A percentile compares a stretch with the other conserved stretches of the same genome.
Evolutionary conservation across 1,139 yeast genomes (phyloP).

Genomic region (Hanseniaspora uvarum): DNA sequence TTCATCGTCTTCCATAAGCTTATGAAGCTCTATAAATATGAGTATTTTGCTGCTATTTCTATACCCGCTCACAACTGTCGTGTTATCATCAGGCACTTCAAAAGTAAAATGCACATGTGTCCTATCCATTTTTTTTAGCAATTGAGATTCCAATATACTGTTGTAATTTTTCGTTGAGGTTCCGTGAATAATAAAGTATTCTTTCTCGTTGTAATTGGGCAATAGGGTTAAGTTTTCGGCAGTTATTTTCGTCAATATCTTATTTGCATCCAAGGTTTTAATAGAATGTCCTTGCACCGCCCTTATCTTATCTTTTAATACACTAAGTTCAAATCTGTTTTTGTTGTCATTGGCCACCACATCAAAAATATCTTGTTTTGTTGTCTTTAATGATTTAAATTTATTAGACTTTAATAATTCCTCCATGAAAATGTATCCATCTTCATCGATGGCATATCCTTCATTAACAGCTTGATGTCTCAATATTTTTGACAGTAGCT

Average conservation of each 20-base stretch:
- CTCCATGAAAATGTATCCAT: constrained; percentile 54
- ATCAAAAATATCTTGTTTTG: constrained; percentile 46
- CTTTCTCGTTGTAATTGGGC: constrained; percentile 30
- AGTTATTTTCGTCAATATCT: constrained; percentile 32
- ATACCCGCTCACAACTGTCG: constrained; percentile 56
- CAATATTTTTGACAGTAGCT: constrained; percentile 61
- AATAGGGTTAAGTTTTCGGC: constrained; percentile 11
- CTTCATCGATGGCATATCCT: constrained; percentile 47
- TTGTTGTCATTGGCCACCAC: constrained; percentile 62
- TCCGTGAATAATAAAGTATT: constrained; percentile 60
- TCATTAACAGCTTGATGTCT: constrained; percentile 80
- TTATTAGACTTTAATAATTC: constrained; percentile 49
- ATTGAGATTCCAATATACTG: constrained; percentile 44
- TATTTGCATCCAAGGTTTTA: constrained; percentile 37
- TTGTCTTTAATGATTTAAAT: constrained; percentile 46
- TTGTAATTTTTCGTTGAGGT: constrained; percentile 48
- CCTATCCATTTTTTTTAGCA: constrained; percentile 59
- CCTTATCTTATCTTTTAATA: constrained; percentile 41
- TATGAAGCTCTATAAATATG: constrained; percentile 45
- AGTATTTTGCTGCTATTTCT: constrained; percentile 49
- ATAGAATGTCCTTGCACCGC: constrained; percentile 93
- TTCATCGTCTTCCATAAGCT: background rate
- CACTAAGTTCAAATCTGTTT: constrained; percentile 47
- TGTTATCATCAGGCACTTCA: constrained; percentile 26
- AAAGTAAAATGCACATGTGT: constrained; percentile 75